Evolutionary conservation across 2,329 filamentous ascomycete genomes (phyloP).

Genomic region (Ustilaginoidea virens): DNA sequence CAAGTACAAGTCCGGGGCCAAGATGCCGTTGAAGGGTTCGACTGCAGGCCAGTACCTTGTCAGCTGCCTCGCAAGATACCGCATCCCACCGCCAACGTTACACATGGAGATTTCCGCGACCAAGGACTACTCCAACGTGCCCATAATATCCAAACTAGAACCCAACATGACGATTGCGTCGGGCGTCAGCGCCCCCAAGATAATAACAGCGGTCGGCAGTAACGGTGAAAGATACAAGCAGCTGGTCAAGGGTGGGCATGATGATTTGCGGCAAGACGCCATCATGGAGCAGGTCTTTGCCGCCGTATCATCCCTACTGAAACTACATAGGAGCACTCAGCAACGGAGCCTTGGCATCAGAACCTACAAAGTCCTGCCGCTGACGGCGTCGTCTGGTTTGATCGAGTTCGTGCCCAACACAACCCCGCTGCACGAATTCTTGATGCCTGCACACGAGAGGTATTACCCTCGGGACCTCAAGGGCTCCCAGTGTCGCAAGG

Average conservation of each 20-base stretch:
- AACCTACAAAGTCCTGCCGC: slow-evolving; percentile 90
- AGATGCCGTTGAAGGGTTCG: slow-evolving; percentile 49
- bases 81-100: slow-evolving; percentile 80
- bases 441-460: slow-evolving; percentile 76
- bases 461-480: slow-evolving; percentile 80
- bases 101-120: slow-evolving; percentile 59
- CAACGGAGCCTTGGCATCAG: slow-evolving; percentile 81
- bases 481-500: slow-evolving; percentile 58
- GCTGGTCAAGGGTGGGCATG: slow-evolving; percentile 87
- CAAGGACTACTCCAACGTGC: slow-evolving; percentile 62
- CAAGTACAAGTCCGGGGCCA: slow-evolving; percentile 52
- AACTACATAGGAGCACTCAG: slow-evolving; percentile 71
- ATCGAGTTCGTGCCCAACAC: slow-evolving; percentile 97
- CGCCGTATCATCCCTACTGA: slow-evolving; percentile 80
- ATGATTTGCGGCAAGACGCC: slow-evolving; percentile 90
- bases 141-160: slow-evolving; percentile 57
- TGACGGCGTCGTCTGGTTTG: slow-evolving; percentile 72
- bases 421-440: slow-evolving; percentile 77
- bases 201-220: slow-evolving; percentile 65
- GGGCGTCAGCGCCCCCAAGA: slow-evolving; percentile 85
- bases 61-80: slow-evolving; percentile 44
- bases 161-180: slow-evolving; percentile 71
- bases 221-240: slow-evolving; percentile 76
- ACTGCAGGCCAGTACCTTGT: slow-evolving; percentile 46
- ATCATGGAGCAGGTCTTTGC: slow-evolving; percentile 99